A percentile compares a stretch with the other conserved stretches of the same genome.
Conservation (phyloP, 129 eudicot species). For the Rutidosis leptorrhynchoides region DNA sequence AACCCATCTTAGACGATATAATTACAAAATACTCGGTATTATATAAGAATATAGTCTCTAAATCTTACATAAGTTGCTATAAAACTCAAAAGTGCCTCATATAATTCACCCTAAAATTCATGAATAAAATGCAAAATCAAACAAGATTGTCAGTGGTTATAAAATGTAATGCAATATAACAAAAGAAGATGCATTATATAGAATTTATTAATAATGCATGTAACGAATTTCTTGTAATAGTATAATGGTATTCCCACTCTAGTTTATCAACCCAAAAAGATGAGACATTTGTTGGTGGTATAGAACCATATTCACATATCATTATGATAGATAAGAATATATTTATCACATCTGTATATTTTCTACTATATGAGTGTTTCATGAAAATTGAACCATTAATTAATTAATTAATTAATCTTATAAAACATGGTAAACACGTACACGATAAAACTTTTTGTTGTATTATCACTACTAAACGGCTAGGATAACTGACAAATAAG, state of each 20-base stretch:
- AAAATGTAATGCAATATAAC: not conserved
- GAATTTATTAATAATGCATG: not conserved
- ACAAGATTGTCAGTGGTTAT: not conserved
- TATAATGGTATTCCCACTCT: conserved; percentile 20
- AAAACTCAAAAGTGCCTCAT: not conserved
- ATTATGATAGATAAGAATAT: conserved; percentile 15
- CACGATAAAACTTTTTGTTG: too few species aligned
- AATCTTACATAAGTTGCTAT: not conserved
- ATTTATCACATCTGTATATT: not conserved
- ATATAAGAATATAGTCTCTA: not conserved
- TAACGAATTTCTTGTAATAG: not conserved
- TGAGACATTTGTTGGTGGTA: conserved; percentile 37
- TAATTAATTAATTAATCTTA: not conserved
- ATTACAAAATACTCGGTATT: not conserved
- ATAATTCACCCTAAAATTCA: not conserved
- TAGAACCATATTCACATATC: conserved; percentile 17
- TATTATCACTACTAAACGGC: too few species aligned
- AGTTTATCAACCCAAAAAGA: conserved; percentile 30
- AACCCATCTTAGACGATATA: conserved; percentile 18
- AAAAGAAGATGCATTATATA: not conserved
- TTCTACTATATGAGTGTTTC: not conserved
- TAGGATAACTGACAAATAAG: too few species aligned
- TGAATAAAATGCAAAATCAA: not conserved
- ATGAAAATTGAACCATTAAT: not conserved
- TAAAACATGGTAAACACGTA: not conserved